phyloP scores from a whole-genome alignment of 148 eudicot species.

The Oxyria digyna region DNA sequence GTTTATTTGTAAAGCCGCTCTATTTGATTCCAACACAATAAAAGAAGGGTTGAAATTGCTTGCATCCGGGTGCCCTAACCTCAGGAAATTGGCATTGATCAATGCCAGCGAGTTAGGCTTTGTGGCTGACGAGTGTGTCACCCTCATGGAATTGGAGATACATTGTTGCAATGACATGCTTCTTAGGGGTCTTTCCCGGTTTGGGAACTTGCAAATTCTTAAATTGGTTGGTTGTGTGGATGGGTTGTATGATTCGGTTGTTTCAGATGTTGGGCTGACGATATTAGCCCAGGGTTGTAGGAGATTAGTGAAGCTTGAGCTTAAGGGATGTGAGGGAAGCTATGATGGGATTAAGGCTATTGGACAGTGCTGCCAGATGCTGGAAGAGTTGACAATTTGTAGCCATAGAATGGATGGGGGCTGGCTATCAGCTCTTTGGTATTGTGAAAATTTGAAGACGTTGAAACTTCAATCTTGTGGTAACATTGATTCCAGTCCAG shows the following conservation, averaged over 20 bases:
- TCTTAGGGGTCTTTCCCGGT: conserved; percentile 40
- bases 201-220: conserved; percentile 69
- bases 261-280: conserved; percentile 84
- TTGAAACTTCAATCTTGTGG: conserved; percentile 55
- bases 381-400: conserved; percentile 66
- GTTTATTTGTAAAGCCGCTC: conserved; percentile 28
- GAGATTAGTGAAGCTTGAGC: conserved; percentile 71
- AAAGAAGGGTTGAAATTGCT: conserved; percentile 27
- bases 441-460: conserved; percentile 74
- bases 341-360: conserved; percentile 93
- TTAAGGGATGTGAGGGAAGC: conserved; percentile 89
- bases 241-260: conserved; percentile 49
- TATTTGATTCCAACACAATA: conserved; percentile 30
- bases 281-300: conserved; percentile 85
- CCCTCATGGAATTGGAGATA: conserved; percentile 68
- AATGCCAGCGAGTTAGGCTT: conserved; percentile 45
- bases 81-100: conserved; percentile 42
- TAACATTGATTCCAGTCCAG: conserved; percentile 55
- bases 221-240: conserved; percentile 45
- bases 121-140: conserved; percentile 43
- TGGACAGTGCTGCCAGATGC: conserved; percentile 92
- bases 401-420: conserved; percentile 82
- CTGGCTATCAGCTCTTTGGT: conserved; percentile 76
- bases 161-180: conserved; percentile 47
- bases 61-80: conserved; percentile 54